phyloP scores from a whole-genome alignment of 148 eudicot genomes.

The Salicornia ramosissima region DNA sequence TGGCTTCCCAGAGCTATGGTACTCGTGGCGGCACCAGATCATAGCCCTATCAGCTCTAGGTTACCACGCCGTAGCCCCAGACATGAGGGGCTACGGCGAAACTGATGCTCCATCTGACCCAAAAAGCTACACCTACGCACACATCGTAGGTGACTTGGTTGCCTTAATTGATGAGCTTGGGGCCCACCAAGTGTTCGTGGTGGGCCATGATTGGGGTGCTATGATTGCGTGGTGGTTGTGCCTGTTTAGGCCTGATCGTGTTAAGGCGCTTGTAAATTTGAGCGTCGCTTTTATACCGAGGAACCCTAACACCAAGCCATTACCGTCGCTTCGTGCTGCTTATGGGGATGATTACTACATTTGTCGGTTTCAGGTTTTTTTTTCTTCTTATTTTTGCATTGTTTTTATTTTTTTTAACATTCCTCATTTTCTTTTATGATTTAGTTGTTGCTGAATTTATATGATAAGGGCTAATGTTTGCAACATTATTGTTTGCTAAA shows the following conservation, averaged over 20 bases:
- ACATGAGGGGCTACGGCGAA: conserved; percentile 62
- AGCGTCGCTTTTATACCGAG: conserved; percentile 45
- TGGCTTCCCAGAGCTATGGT: conserved; percentile 68
- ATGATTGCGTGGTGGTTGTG: conserved; percentile 50
- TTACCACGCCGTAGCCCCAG: conserved; percentile 58
- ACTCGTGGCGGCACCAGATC: conserved; percentile 63
- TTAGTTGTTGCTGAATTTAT: too few relatives aligned
- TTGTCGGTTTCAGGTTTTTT: conserved; percentile 56
- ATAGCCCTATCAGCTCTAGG: conserved; percentile 36
- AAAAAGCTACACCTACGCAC: conserved; percentile 38
- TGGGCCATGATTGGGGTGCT: conserved; percentile 74
- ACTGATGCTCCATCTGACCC: conserved; percentile 39
- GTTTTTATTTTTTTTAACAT: too few relatives aligned
- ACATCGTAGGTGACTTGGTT: conserved; percentile 49
- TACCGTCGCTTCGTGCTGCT: conserved; percentile 26
- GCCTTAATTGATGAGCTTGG: conserved; percentile 39
- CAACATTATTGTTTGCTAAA: too few relatives aligned
- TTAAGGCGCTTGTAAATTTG: conserved; percentile 44
- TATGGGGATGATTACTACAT: conserved; percentile 49
- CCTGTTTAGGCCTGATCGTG: conserved; percentile 44
- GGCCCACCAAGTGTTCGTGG: conserved; percentile 40
- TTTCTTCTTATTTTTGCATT: background rate
- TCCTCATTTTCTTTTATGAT: too few relatives aligned
- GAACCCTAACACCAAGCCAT: conserved; percentile 30
- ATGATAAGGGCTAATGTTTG: too few relatives aligned